Evolutionary conservation across 306 rosid genomes (phyloP), one percentile per base, ranked within the genome.

Genomic region (Echinosophora koreensis): DNA sequence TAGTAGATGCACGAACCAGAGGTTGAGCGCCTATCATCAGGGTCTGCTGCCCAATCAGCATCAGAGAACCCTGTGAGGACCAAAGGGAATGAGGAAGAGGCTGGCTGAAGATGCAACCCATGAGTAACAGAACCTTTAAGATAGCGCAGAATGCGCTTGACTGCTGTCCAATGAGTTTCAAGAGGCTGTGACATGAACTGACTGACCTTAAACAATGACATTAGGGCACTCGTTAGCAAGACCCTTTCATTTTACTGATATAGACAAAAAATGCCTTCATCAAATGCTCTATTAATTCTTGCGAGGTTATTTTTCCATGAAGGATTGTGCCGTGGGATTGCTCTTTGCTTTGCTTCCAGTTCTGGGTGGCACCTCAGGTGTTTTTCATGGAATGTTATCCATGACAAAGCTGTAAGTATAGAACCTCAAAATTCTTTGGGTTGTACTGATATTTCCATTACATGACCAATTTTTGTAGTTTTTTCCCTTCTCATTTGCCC

Each of bases 301-400:
- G 78, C 74, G 75, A 81, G 49, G 49, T 41, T 58, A 61, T 79
- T 81, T 83, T 76, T 39, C 54, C 80, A 35, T 69, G 59, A 87
- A 96, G 98, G 99, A 96, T 77, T 91, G 98, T 83, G 92, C 99
- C 56, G 99, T 92, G 63, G 99, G 99, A 65, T 91, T 96, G 94
- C 92, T 96, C 74, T 96, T 96, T 91, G 97, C 99, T 52, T 77
- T 96, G 87, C 99, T 96, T 86, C 99, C 99, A 5, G 88, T 96
- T 82, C 91, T 92, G 16, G 98, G 95, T 77, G 99, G 97, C 59
- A 90, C 96, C 78, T 92, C 98, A 41, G 99, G 98, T 58, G 90
- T 96, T 82, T 90, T 96, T 80, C 93, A 96, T 75, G 99, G 99
- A 81, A 80, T 92, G 77, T 81, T 96, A 66, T 96, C 98, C 82